Conservation (phyloP, 176 grass and related monocot genomes). For the Ensete glaucum region DNA sequence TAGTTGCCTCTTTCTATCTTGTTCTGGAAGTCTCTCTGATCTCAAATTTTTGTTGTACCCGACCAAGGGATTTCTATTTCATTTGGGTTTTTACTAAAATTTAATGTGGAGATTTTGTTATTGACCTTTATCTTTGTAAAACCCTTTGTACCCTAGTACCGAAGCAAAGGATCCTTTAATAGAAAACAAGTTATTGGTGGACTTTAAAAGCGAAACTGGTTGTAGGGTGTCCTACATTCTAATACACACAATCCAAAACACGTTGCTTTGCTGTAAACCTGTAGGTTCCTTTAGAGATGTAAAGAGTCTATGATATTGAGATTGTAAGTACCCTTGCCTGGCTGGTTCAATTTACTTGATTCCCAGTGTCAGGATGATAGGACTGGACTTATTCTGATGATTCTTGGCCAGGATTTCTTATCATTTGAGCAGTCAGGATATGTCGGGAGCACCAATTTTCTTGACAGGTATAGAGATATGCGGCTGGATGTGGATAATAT, state of each 20-base stretch:
- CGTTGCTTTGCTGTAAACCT: neutral
- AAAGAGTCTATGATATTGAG: neutral
- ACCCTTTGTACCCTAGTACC: too few relatives aligned
- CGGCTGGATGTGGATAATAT: constrained; percentile 19
- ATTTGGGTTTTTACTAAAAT: too few relatives aligned
- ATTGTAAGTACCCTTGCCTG: neutral
- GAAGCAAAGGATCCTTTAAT: too few relatives aligned
- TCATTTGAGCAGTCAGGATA: constrained; percentile 3
- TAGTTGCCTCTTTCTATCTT: too few relatives aligned
- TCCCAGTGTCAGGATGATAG: neutral
- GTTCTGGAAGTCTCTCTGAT: too few relatives aligned
- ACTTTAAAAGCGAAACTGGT: neutral
- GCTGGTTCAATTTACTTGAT: neutral
- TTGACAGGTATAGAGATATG: constrained; percentile 17
- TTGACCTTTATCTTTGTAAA: too few relatives aligned
- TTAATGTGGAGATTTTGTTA: too few relatives aligned
- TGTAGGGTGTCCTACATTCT: neutral
- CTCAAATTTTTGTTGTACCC: too few relatives aligned
- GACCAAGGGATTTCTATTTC: too few relatives aligned
- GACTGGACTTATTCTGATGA: neutral
- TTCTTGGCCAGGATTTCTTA: neutral
- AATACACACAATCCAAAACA: too few relatives aligned
- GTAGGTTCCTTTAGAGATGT: neutral
- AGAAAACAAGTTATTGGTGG: too few relatives aligned
- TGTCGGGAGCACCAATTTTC: neutral